A percentile compares a stretch with the other conserved stretches of the same genome.
These are phyloP conservation scores for Cryptococcus hybrid DNA, from an alignment of 1,284 basidiomycete genomes.

Conservation along the genomic window DNA sequence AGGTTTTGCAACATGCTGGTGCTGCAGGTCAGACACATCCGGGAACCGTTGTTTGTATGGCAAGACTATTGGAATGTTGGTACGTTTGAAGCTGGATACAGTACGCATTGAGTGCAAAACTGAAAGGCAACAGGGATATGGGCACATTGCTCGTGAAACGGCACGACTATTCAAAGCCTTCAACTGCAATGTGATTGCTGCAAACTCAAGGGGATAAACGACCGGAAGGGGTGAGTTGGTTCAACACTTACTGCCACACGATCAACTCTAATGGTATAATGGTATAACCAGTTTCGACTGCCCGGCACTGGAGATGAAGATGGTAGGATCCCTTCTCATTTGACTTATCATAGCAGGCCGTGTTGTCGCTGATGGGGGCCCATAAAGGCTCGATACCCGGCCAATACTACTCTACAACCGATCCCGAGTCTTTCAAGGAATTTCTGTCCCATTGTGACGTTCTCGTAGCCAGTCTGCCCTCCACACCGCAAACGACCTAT, in stretches of 20 bases:
- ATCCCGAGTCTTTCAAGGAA: conserved; percentile 26
- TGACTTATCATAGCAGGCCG: background rate
- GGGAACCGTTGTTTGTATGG: conserved; percentile 7
- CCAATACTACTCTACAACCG: conserved; percentile 34
- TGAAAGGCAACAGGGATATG: conserved; percentile 23
- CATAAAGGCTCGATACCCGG: conserved; percentile 32
- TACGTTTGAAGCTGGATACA: background rate
- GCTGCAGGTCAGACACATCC: conserved; percentile 4
- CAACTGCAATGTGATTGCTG: conserved; percentile 40
- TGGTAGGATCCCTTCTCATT: conserved; percentile 13
- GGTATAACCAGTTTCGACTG: conserved; percentile 4
- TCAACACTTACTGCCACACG: too few relatives aligned
- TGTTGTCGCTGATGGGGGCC: background rate
- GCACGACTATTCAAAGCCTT: conserved; percentile 40
- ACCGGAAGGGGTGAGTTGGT: conserved; percentile 20
- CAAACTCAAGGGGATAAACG: conserved; percentile 34
- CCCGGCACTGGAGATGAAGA: conserved; percentile 44
- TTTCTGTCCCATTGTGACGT: conserved; percentile 37
- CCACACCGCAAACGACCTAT: conserved; percentile 32
- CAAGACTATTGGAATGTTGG: conserved; percentile 30
- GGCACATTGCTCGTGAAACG: conserved; percentile 41
- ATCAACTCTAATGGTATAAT: conserved; percentile 14
- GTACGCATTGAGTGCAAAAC: conserved; percentile 2
- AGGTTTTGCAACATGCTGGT: conserved; percentile 2
- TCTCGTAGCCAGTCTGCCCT: conserved; percentile 42